Evolutionary conservation across 78 protist species (phyloP), one percentile per base, ranked within the genome.

Genomic region (Dictyostelium purpureum): DNA sequence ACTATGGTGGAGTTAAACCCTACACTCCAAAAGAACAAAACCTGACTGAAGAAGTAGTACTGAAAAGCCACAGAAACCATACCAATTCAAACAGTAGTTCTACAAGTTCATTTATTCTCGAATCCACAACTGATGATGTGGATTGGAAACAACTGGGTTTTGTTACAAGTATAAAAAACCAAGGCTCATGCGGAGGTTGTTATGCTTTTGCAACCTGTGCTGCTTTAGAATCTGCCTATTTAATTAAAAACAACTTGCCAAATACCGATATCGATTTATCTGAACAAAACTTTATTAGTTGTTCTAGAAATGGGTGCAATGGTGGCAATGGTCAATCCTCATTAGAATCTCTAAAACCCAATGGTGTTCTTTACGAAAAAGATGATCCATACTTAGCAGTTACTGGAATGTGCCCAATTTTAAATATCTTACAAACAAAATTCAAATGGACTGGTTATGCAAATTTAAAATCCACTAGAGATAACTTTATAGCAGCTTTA

Each of bases 141-240:
- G 91, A 94, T 77, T 96, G 98, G 98, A 42, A 61, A 42, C 26
- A 0, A 19, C 28, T 59, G 21, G 96, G 96, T 11, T 85, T 65
- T 11, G 96, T 95, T 18, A 85, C 95, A 18, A 31, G 77, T 6
- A 45, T 87, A 24, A 87, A 75, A 40, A 56, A 87, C 38, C 93
- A 87, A 87, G 76, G 75, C 3, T 63, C 35, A 31, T 87, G 93
- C 59, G 93, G 93, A 0, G 0, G 38, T 14, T 87, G 93, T 67
- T 87, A 57, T 35, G 7, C 57, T 6, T 87, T 87, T 51, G 14
- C 67, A 42, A 9, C 61, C 0, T 69, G 61, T 11, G 82, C 77
- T n/a, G 1, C 54, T 0, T 40, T 87, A 11, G 93, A 87, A 6
- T 16, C 54, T 59, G 19, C n/a, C 9, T 70, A 82, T 56, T 56